Percentiles rank a stretch among this genome's conserved stretches.
These are phyloP conservation scores for Simmondsia chinensis DNA, from an alignment of 148 eudicot species.

Conservation along the genomic window DNA sequence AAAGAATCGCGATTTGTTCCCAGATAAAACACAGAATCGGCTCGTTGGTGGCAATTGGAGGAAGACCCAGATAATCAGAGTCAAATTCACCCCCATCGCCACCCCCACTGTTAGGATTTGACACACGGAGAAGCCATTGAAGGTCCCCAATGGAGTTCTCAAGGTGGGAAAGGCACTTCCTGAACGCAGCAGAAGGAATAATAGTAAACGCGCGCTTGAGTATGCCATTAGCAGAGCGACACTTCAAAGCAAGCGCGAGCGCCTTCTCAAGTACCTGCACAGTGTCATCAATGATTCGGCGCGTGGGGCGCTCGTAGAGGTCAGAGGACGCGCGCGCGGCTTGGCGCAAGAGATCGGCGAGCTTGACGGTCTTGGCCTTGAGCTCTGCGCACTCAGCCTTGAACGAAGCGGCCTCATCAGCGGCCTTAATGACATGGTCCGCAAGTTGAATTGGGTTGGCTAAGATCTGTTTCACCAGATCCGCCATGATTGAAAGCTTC, in stretches of 20 bases:
- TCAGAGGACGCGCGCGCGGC: conserved; percentile 20
- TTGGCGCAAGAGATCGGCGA: conserved; percentile 45
- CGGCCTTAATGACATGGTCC: conserved; percentile 28
- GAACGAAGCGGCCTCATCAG: conserved; percentile 22
- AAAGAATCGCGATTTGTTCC: conserved; percentile 49
- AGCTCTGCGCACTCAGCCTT: conserved; percentile 38
- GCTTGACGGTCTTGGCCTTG: conserved; percentile 20
- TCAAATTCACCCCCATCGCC: background rate
- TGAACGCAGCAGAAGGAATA: conserved; percentile 55
- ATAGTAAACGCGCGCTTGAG: conserved; percentile 41
- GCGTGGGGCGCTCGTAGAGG: conserved; percentile 55
- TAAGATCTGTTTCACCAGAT: no score
- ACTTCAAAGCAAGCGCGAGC: conserved; percentile 32
- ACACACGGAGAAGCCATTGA: conserved; percentile 49
- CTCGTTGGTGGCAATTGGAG: conserved; percentile 76
- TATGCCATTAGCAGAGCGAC: conserved; percentile 46
- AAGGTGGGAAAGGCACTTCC: conserved; percentile 24
- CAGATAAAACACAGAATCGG: conserved; percentile 79
- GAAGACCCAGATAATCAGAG: conserved; percentile 40
- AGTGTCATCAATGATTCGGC: conserved; percentile 34
- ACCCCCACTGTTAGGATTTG: conserved; percentile 11
- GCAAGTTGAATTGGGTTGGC: conserved; percentile 39
- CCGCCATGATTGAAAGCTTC: no score
- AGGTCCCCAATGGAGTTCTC: conserved; percentile 57
- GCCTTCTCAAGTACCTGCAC: conserved; percentile 30